Conservation (phyloP, 2,329 filamentous ascomycete species). For the Penicillium freii region DNA sequence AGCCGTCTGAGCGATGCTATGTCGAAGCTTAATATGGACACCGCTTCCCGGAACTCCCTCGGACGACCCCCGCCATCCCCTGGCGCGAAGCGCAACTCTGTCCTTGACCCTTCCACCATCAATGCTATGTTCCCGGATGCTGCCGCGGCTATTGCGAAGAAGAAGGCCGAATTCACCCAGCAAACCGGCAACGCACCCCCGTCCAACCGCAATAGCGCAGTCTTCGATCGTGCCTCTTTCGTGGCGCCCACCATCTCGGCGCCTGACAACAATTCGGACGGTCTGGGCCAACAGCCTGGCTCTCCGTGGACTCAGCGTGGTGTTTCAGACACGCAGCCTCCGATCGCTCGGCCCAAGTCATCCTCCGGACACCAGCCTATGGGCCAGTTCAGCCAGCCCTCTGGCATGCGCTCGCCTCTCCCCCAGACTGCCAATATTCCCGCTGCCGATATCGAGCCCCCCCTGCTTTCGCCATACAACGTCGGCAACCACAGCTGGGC, state of each 20-base stretch:
- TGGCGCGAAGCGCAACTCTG: slow-evolving; percentile 84
- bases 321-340: slow-evolving; percentile 49
- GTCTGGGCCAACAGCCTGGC: slow-evolving; percentile 62
- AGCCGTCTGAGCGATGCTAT: slow-evolving; percentile 94
- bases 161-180: slow-evolving; percentile 96
- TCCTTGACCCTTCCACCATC: slow-evolving; percentile 88
- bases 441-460: slow-evolving; percentile 72
- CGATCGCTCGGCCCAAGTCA: slow-evolving; percentile 69
- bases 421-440: slow-evolving; percentile 81
- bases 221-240: slow-evolving; percentile 71
- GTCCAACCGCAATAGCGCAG: slow-evolving; percentile 88
- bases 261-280: slow-evolving; percentile 61
- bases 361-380: slow-evolving; percentile 74
- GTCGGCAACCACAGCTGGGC: slow-evolving; percentile 90
- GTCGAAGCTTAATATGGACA: slow-evolving; percentile 85
- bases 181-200: slow-evolving; percentile 85
- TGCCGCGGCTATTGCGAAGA: slow-evolving; percentile 94
- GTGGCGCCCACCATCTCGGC: slow-evolving; percentile 71
- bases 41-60: slow-evolving; percentile 77
- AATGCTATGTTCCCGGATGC: slow-evolving; percentile 99
- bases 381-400: slow-evolving; percentile 90
- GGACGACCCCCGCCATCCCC: slow-evolving; percentile 75
- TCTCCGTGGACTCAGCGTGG: slow-evolving; percentile 73
- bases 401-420: slow-evolving; percentile 76
- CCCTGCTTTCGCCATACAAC: slow-evolving; percentile 77